phyloP scores from a whole-genome alignment of 371 early-diverging fungal genomes.

The Mortierella sp. region DNA sequence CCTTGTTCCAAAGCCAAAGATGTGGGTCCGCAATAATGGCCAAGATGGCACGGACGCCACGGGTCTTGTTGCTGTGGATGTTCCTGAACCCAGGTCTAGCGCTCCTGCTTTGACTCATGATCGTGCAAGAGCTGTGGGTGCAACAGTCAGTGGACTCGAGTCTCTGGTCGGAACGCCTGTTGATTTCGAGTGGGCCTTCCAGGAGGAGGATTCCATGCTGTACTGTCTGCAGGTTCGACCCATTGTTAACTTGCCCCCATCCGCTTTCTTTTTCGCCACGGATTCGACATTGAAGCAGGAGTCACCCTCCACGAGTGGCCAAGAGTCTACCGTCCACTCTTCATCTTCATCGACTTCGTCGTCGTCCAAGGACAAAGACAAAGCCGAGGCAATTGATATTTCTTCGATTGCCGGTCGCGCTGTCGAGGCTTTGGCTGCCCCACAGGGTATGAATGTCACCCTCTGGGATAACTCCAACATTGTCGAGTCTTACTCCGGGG shows the following conservation, averaged over 20 bases:
- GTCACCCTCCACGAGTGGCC: constrained; percentile 5
- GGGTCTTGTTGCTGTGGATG: constrained; percentile 38
- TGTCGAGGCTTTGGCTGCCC: constrained; percentile 34
- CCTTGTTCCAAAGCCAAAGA: constrained; percentile 48
- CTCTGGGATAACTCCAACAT: constrained; percentile 53
- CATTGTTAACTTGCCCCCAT: constrained; percentile 49
- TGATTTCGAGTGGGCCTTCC: constrained; percentile 53
- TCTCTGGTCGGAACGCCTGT: constrained; percentile 45
- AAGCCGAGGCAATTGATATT: constrained; percentile 23
- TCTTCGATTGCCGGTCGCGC: constrained; percentile 41
- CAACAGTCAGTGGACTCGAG: constrained; percentile 38
- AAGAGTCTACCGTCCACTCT: constrained; percentile 18
- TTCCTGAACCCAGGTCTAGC: constrained; percentile 38
- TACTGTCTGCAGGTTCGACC: constrained; percentile 53
- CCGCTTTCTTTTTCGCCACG: constrained; percentile 41
- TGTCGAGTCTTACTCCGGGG: constrained; percentile 53
- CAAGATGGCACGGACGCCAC: constrained; percentile 30
- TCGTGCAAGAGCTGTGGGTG: constrained; percentile 39
- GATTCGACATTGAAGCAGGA: constrained; percentile 25
- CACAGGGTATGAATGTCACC: constrained; percentile 52
- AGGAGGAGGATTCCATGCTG: constrained; percentile 39
- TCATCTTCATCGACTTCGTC: constrained; percentile 5
- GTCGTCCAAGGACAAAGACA: constrained; percentile 17
- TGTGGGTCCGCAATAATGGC: constrained; percentile 48
- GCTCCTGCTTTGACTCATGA: constrained; percentile 35